phyloP scores from a whole-genome alignment of 768 basidiomycete genomes.

The Daedalea quercina region DNA sequence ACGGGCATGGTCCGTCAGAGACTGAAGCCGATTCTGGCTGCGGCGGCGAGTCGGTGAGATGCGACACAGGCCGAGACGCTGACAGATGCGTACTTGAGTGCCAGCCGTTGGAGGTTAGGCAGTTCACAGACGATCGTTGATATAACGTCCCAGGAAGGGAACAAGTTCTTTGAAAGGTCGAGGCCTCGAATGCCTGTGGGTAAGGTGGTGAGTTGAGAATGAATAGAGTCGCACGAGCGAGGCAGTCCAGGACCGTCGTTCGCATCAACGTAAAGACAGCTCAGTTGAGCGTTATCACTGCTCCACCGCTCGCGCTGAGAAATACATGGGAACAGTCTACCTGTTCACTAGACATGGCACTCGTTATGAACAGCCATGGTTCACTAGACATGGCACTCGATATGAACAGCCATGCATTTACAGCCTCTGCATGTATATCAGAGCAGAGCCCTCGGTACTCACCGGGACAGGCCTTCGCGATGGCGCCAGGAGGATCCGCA shows the following conservation, averaged over 20 bases:
- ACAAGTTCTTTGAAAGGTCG: conserved; percentile 72
- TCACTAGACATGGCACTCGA: no score
- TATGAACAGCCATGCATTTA: no score
- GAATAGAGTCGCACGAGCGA: neutral
- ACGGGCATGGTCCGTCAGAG: conserved; percentile 25
- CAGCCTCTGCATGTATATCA: neutral
- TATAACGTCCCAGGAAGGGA: conserved; percentile 66
- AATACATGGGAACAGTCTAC: no score
- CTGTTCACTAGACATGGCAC: no score
- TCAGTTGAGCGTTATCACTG: neutral
- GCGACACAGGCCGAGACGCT: neutral
- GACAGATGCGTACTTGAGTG: conserved; percentile 62
- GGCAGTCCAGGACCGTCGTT: neutral
- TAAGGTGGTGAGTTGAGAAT: neutral
- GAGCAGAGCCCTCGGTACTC: conserved; percentile 23
- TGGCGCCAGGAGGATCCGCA: conserved; percentile 42
- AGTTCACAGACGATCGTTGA: conserved; percentile 58
- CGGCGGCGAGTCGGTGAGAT: conserved; percentile 13
- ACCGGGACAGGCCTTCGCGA: conserved; percentile 63
- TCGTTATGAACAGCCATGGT: no score
- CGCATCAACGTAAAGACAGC: neutral
- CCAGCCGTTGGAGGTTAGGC: conserved; percentile 52
- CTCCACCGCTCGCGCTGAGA: no score
- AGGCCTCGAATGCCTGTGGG: conserved; percentile 65
- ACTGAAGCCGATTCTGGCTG: conserved; percentile 64